Evolutionary conservation across 192 early-diverging fungal genomes (phyloP), one percentile per base, ranked within the genome.

Genomic region (Backusella sp.): DNA sequence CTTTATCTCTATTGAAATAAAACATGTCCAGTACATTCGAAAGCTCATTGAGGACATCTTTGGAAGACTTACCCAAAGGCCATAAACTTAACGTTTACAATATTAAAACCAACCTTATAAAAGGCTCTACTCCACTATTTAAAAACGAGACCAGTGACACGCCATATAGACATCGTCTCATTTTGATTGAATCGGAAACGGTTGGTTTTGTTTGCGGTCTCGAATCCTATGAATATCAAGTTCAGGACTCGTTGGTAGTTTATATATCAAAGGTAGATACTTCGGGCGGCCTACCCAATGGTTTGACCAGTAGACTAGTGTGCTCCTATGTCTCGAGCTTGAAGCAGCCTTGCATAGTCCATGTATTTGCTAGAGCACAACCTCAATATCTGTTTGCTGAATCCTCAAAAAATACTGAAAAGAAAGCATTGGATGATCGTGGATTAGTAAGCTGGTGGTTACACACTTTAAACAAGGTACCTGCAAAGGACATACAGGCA

Each of bases 321-420:
- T 53, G 71, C 17, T 73, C 84, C 23, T 87, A 87, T 70, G 42
- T 87, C 1, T 71, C 78, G 8, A 80, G 77, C 12, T 75, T 76
- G 15, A 23, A 41, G 28, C 21, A 41, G 4, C 42, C 62, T 2
- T 75, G 70, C 37, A 21, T 49, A 70, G 73, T 93, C 8, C 82
- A 92, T 74, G 70, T 95, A 32, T 97, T 96, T 87, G 95, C 94
- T 8, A 88, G 95, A 4, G 83, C 94, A 6, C 95, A 97, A 79
- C 94, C 94, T 15, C 90, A 93, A 73, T 97, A 97, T 69, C 81
- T 97, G 11, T 97, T 97, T 88, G 86, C 88, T 34, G 75, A 86
- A 32, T 95, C 94, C 11, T 80, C 84, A 46, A 70, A 88, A 39
- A 95, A 94, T 76, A 52, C 80, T 11, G 67, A 56, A 3, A 97